Conservation (phyloP, 1,284 basidiomycete genomes). For the Apiotrichum mycotoxinovorans region DNA sequence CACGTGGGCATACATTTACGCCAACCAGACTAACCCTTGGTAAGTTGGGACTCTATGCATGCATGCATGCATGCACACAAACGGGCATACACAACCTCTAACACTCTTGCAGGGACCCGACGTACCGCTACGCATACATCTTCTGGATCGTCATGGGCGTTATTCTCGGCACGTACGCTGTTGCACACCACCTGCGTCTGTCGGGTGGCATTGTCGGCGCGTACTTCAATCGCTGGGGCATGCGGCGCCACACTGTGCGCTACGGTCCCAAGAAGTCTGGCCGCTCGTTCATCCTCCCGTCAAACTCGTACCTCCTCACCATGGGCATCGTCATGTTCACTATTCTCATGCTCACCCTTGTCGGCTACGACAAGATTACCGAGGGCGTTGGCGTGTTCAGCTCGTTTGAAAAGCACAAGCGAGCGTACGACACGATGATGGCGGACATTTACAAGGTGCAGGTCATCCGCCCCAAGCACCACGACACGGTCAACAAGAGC, state of each 20-base stretch:
- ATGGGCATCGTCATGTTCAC: constrained; percentile 53
- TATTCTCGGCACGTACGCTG: constrained; percentile 32
- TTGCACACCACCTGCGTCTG: constrained; percentile 42
- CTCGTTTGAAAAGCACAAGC: background rate
- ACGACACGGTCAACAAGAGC: constrained; percentile 63
- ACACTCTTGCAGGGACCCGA: constrained; percentile 8
- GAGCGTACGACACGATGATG: background rate
- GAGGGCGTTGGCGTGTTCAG: constrained; percentile 46
- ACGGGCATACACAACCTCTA: background rate
- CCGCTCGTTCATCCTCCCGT: constrained; percentile 58
- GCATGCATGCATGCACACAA: background rate
- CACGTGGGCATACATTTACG: constrained; percentile 1
- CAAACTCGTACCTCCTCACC: constrained; percentile 61
- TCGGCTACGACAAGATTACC: constrained; percentile 71
- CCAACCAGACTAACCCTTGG: background rate
- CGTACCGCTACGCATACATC: constrained; percentile 47
- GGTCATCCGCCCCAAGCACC: constrained; percentile 15
- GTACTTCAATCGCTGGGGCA: constrained; percentile 37
- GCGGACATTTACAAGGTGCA: constrained; percentile 11
- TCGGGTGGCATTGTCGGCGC: constrained; percentile 38
- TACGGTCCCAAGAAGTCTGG: constrained; percentile 20
- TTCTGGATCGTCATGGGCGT: constrained; percentile 42
- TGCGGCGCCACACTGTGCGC: constrained; percentile 29
- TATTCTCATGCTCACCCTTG: constrained; percentile 55
- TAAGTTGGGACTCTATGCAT: background rate